phyloP scores from a whole-genome alignment of 2,329 filamentous ascomycete genomes.

The Keithomyces neogunnii region DNA sequence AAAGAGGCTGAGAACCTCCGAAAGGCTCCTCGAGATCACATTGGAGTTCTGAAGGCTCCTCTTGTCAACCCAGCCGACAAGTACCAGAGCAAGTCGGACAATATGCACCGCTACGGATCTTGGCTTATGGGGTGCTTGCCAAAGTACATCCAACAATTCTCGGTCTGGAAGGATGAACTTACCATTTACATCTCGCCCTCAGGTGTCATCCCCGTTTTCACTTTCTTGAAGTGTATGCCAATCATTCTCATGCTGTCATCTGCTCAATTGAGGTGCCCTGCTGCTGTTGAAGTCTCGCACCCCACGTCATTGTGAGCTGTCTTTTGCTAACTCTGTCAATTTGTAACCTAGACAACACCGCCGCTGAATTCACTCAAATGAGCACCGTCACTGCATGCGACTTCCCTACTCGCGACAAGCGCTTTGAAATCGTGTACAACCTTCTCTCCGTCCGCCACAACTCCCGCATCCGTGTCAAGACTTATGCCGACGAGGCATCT shows the following conservation, averaged over 20 bases:
- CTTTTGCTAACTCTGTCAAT: not conserved
- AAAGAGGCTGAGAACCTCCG: conserved; percentile 60
- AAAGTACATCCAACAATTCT: conserved; percentile 98
- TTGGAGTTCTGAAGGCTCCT: conserved; percentile 63
- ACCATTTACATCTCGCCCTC: conserved; percentile 85
- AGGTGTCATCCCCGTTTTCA: conserved; percentile 84
- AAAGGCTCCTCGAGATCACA: conserved; percentile 47
- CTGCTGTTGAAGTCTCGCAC: not conserved
- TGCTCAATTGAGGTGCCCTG: not conserved
- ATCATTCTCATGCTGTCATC: not conserved
- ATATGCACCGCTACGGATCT: conserved; percentile 87
- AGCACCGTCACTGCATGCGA: conserved; percentile 91
- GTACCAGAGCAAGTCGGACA: conserved; percentile 77
- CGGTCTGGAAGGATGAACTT: conserved; percentile 98
- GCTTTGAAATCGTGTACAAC: conserved; percentile 98
- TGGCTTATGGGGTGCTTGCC: conserved; percentile 95
- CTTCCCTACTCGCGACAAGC: conserved; percentile 89
- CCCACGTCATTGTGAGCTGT: not conserved
- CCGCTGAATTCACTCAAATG: conserved; percentile 92
- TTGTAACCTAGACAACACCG: conserved; percentile 65
- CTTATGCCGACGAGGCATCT: conserved; percentile 91
- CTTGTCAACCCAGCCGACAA: conserved; percentile 91
- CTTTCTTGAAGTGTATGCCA: conserved; percentile 71
- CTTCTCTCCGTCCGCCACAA: conserved; percentile 93
- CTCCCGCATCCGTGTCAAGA: conserved; percentile 94